phyloP scores from a whole-genome alignment of 148 eudicot species.

The Arctostaphylos glauca region DNA sequence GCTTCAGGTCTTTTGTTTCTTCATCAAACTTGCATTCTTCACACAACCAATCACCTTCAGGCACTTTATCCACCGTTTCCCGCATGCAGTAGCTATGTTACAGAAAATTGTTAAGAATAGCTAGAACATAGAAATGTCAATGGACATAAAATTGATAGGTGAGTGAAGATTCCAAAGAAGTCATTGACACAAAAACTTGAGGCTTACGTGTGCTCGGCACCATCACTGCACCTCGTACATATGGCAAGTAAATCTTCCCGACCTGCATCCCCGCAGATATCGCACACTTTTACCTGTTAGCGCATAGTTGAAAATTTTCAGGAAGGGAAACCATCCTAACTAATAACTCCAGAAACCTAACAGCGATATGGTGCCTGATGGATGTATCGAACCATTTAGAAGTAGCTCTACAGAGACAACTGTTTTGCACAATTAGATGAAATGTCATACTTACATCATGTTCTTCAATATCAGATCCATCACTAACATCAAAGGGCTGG shows the following conservation, averaged over 20 bases:
- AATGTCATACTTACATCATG: slow-evolving; percentile 64
- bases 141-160: background rate
- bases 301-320: slow-evolving; percentile 10
- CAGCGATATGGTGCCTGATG: slow-evolving; percentile 1
- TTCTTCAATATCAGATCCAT: slow-evolving; percentile 69
- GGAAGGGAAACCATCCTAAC: background rate
- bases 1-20: slow-evolving; percentile 38
- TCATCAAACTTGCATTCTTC: slow-evolving; percentile 76
- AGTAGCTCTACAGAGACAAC: background rate
- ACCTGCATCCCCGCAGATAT: slow-evolving; percentile 97
- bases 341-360: background rate
- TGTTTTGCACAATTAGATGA: background rate
- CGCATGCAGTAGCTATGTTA: slow-evolving; percentile 84
- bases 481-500: slow-evolving; percentile 44
- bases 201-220: slow-evolving; percentile 97
- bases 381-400: background rate
- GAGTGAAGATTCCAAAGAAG: background rate
- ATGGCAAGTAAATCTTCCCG: slow-evolving; percentile 95
- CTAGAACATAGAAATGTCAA: background rate
- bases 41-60: slow-evolving; percentile 93
- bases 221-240: slow-evolving; percentile 86
- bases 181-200: background rate
- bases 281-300: slow-evolving; percentile 85
- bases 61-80: slow-evolving; percentile 65
- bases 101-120: slow-evolving; percentile 14